Base-by-base conservation (phyloP, 371 early-diverging fungal genomes). In the Funneliformis caledonium region DNA sequence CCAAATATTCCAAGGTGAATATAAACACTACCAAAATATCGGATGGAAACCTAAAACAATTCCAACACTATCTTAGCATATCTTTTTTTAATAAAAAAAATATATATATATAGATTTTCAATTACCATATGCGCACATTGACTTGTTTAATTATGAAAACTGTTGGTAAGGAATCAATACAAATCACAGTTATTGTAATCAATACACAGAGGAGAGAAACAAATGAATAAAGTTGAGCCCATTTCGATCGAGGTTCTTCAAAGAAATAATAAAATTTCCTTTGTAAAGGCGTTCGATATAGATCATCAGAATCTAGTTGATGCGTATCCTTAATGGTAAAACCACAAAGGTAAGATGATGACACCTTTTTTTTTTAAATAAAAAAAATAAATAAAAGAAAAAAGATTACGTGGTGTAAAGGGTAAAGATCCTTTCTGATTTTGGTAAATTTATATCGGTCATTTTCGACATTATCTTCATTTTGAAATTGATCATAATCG, bases 211-310 rank as follows among this genome's bases (percentile, higher is more conserved):
- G 4, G 10, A 16, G 9, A 4, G 80, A 79, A 6, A 79, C 42
- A 3, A 10, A 1, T 8, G 45, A 52, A 52, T 59, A 79, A 19
- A 37, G 19, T 22, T 31, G 37, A 1, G 70, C 80, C 31, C 14
- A 56, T 8, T 9, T 37, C 3, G 70, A 59, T 31, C 8, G 69
- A 19, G 80, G 80, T 56, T 45, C 48, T 43, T 79, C 80, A 42
- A 79, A 70, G 43, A 79, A 79, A 70, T 79, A 56, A 59, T 79
- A 70, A 37, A 50, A 59, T 79, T 79, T 79, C 3, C 26, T 22
- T 42, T 79, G 80, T 26, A 56, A 42, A 19, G 16, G 14, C 12
- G 80, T 70, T 70, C 56, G 14, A 19, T 56, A 42, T 19, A 19
- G 7, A 9, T 26, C 11, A 56, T 70, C 72, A 16, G 9, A 9